phyloP scores from a whole-genome alignment of 108 stramenopile species.

The Ochromonas danica region DNA sequence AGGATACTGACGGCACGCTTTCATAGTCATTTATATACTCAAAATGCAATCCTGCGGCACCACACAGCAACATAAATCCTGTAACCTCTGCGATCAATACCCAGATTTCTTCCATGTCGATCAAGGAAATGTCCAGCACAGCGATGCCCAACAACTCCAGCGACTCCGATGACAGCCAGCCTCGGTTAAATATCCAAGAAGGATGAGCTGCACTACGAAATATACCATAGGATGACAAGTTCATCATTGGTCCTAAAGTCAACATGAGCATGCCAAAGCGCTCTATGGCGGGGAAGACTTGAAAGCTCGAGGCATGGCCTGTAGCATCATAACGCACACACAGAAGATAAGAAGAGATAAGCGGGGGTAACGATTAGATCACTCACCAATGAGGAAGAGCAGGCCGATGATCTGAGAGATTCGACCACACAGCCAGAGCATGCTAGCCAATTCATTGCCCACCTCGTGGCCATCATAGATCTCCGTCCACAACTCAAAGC shows the following conservation, averaged over 20 bases:
- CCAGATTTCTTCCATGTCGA: slow-evolving; percentile 7
- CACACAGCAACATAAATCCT: neutral
- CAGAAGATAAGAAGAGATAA: too few species aligned
- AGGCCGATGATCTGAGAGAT: slow-evolving; percentile 7
- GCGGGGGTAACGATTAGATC: too few species aligned
- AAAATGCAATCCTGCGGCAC: neutral
- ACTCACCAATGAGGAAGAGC: neutral
- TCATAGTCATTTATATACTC: neutral
- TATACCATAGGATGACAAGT: neutral
- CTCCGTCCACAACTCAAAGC: neutral
- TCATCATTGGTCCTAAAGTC: neutral
- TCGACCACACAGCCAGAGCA: neutral
- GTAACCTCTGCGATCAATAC: neutral
- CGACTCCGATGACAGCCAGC: neutral
- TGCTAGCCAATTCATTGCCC: neutral
- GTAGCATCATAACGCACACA: neutral
- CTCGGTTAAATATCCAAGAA: neutral
- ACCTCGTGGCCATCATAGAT: neutral
- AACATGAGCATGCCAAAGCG: slow-evolving; percentile 8
- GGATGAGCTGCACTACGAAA: neutral
- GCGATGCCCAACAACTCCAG: slow-evolving; percentile 1
- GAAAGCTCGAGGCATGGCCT: slow-evolving; percentile 2
- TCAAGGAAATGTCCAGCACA: neutral
- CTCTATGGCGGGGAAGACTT: neutral
- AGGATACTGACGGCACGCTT: neutral